Evolutionary conservation across 2,329 filamentous ascomycete species (phyloP), one percentile per base, ranked within the genome.

Genomic region (Talaromyces amestolkiae): DNA sequence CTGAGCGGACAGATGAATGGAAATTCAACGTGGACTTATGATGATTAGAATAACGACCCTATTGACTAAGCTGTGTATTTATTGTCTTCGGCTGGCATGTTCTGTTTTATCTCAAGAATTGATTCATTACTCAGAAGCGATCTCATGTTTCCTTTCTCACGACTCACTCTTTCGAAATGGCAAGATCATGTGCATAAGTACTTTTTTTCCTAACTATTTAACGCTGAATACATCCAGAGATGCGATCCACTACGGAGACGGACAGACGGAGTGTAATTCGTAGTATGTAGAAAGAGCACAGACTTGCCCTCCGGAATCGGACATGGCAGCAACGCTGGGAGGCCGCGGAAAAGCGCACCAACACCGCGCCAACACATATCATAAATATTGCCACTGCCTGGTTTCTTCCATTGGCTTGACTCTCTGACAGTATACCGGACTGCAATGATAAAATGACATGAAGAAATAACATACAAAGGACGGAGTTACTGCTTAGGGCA

Each of bases 11-110:
- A 82, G 80, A 77, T 31, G 77, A 77, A 71, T 82, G 80, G 80
- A 71, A 74, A 51, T 82, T 82, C 72, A 82, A 80, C 65, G 73
- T 80, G 47, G 74, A 80, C 19, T 74, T 79, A 75, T 79, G 73
- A 68, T 60, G 43, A 37, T 58, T 39, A 54, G 41, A 58, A 37
- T 53, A 56, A 53, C 39, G 37, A 41, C 56, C 22, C 11, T 39
- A n/a, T 27, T 31, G 27, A 41, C 22, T n/a, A 41, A 11, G 10
- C 22, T 45, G 19, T 43, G 37, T 59, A 59, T 59, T 59, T 59
- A 43, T 22, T 41, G 56, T 59, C 22, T 31, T 37, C 43, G 31
- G 33, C 53, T 56, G 31, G 53, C 53, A 56, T 56, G 53, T 56
- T 56, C 3, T 56, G 31, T 54, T 24, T 35, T 54, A 53, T 54